phyloP scores from a whole-genome alignment of 2,329 filamentous ascomycete species.

The Aspergillus sp. region DNA sequence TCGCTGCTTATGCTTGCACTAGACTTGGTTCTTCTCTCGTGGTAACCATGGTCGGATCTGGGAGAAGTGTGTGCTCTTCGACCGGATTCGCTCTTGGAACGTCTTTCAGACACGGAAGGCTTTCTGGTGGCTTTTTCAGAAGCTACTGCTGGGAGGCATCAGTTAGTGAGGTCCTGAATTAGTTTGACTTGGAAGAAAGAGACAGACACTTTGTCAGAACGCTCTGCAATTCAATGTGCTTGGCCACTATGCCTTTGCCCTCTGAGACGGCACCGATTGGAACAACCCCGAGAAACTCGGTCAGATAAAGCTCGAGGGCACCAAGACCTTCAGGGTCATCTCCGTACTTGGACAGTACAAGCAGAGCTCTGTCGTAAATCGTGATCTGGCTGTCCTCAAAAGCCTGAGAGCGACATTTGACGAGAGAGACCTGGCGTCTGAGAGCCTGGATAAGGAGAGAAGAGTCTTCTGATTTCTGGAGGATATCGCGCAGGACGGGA shows the following conservation, averaged over 20 bases:
- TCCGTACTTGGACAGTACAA: slow-evolving; percentile 29
- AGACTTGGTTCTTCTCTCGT: no score
- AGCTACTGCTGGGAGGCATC: no score
- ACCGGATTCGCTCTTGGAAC: no score
- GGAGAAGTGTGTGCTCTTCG: no score
- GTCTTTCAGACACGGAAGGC: no score
- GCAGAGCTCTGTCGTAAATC: slow-evolving; percentile 36
- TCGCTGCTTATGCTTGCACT: background rate
- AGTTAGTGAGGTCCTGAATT: no score
- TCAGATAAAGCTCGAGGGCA: slow-evolving; percentile 33
- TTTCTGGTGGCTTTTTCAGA: no score
- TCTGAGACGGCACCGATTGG: slow-evolving; percentile 10
- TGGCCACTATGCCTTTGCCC: slow-evolving; percentile 19
- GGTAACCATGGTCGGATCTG: no score
- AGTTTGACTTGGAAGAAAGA: no score
- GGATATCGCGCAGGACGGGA: slow-evolving; percentile 23
- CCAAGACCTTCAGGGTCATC: slow-evolving; percentile 23
- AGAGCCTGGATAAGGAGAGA: slow-evolving; percentile 27
- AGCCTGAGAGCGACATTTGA: slow-evolving; percentile 30
- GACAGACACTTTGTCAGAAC: slow-evolving; percentile 11
- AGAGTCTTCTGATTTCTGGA: slow-evolving; percentile 18
- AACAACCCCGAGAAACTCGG: slow-evolving; percentile 33
- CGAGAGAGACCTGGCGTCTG: slow-evolving; percentile 28
- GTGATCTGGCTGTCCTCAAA: slow-evolving; percentile 34
- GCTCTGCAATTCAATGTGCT: slow-evolving; percentile 21